Evolutionary conservation across 2,329 filamentous ascomycete genomes (phyloP), one percentile per base, ranked within the genome.

Genomic region (Fusarium bactridioides): DNA sequence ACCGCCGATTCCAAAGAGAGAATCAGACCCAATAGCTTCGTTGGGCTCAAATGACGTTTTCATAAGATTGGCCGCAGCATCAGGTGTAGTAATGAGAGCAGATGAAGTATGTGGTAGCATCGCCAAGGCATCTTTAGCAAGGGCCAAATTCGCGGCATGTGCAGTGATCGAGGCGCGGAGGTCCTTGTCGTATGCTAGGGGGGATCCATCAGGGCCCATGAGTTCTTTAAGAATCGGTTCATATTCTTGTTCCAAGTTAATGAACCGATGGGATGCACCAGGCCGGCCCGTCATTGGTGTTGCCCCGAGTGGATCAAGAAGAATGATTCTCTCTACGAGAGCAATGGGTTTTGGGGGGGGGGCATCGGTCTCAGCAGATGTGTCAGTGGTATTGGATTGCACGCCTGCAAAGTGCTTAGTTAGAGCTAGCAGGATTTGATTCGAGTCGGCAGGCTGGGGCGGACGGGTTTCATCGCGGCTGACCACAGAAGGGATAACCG

Each of bases 201-300:
- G 77, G 29, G 76, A 79, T 23, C 76, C 76, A 40, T 79, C 73
- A 11, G 76, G 75, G 5, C 77, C 76, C 55, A 80, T 77, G 31
- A 97, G 84, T 73, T 94, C 88, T 21, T 87, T 81, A 68, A 89
- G 86, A 54, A 97, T 91, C 31, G 88, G 83, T 3, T 88, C 84
- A 74, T 93, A 97, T 79, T 99, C 95, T 78, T 98, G 94, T 78
- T 97, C 93, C 63, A 99, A 87, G 76, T 99, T 99, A 78, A 99
- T 89, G 78, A 98, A 98, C 40, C 83, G 78, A 61, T 85, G 83
- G 37, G 79, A 79, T 25, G 80, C 76, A 5, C 78, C 78, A 5
- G 80, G 78, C 29, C 78, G 79, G 10, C 80, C 80, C 76, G 87
- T 79, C 66, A 93, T 86, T 0, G 96, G 96, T 50, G 95, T 94